A percentile compares a stretch with the other conserved stretches of the same genome.
Evolutionary conservation across 805 yeast genomes (phyloP).

Genomic region (Clavispora santaluciae): DNA sequence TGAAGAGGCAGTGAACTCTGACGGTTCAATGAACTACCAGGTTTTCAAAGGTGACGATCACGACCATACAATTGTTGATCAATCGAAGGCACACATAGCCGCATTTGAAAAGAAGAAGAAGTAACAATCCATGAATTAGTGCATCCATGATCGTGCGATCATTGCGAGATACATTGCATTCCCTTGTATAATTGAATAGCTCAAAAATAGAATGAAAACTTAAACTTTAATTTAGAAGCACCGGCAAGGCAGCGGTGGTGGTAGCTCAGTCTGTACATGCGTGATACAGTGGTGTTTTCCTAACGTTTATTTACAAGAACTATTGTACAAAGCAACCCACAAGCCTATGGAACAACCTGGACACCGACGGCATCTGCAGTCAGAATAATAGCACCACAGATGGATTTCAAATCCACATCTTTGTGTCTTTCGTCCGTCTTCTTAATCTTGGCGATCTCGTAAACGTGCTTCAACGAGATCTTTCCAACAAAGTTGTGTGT

Average conservation of each 20-base stretch:
- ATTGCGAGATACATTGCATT: not conserved
- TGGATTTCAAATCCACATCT: conserved; percentile 62
- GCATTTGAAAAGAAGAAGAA: conserved; percentile 81
- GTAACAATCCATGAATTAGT: conserved; percentile 3
- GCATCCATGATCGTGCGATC: not conserved
- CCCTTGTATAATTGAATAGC: not conserved
- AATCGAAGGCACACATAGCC: conserved; percentile 93
- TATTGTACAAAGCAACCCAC: conserved; percentile 1
- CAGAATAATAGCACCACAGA: conserved; percentile 77
- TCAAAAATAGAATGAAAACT: not conserved
- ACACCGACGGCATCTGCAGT: conserved; percentile 91
- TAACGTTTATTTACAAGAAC: conserved; percentile 9
- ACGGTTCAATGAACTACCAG: conserved; percentile 33
- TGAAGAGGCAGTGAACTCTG: conserved; percentile 35
- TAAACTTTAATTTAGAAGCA: not conserved
- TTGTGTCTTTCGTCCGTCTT: conserved; percentile 79
- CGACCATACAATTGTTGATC: conserved; percentile 84
- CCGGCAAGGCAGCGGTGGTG: not conserved
- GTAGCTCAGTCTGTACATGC: not conserved
- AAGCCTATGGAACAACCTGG: conserved; percentile 58
- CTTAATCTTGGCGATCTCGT: conserved; percentile 92
- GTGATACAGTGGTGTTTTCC: not conserved
- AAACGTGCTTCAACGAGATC: conserved; percentile 77
- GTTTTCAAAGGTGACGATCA: conserved; percentile 54
- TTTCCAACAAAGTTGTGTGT: conserved; percentile 62